Evolutionary conservation across 768 basidiomycete genomes (phyloP).

Genomic region (Sistotremastrum suecicum): DNA sequence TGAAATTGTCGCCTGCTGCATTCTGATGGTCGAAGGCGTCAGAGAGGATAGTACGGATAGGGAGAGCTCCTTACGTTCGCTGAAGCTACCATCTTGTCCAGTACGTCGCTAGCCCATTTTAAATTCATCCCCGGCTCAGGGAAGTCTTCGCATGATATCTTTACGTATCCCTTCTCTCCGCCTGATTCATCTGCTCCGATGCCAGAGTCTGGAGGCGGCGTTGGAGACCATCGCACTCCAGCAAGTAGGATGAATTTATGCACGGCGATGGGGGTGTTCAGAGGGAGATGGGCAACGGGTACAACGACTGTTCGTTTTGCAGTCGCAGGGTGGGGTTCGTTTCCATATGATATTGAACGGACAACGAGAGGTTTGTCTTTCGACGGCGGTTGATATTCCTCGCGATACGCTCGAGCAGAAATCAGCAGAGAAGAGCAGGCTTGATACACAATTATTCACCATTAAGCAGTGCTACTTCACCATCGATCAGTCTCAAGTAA

Average conservation of each 20-base stretch:
- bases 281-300: slow-evolving; percentile 58
- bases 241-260: slow-evolving; percentile 85
- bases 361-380: slow-evolving; percentile 45
- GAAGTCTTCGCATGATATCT: slow-evolving; percentile 85
- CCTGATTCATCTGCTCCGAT: slow-evolving; percentile 27
- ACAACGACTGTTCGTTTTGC: slow-evolving; percentile 63
- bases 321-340: slow-evolving; percentile 59
- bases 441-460: slow-evolving; percentile 29
- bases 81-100: slow-evolving; percentile 64
- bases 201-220: slow-evolving; percentile 59
- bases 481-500: slow-evolving; percentile 75
- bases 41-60: slow-evolving; percentile 4
- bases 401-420: slow-evolving; percentile 49
- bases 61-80: slow-evolving; percentile 54
- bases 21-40: slow-evolving; percentile 19
- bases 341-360: slow-evolving; percentile 63
- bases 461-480: slow-evolving; percentile 77
- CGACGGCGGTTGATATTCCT: slow-evolving; percentile 61
- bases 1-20: slow-evolving; percentile 27
- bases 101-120: slow-evolving; percentile 83
- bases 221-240: slow-evolving; percentile 73
- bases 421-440: no score
- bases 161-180: slow-evolving; percentile 68
- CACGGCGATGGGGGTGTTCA: slow-evolving; percentile 45
- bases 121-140: slow-evolving; percentile 74